A percentile compares a stretch with the other conserved stretches of the same genome.
Conservation (phyloP, 225 moss, liverwort and hornwort species). For the Sphagnum contortum region DNA sequence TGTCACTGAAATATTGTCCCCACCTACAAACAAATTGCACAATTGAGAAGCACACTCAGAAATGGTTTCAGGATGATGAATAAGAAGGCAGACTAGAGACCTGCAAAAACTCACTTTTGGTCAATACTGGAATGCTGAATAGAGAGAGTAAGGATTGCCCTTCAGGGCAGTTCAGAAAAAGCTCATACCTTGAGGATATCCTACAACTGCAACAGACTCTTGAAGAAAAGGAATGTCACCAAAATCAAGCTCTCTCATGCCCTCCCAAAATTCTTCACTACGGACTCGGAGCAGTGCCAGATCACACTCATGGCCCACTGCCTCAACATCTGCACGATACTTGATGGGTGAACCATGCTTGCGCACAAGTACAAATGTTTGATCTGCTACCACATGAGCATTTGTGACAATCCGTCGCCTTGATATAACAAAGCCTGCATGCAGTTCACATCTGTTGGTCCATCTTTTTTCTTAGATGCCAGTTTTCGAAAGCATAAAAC, state of each 20-base stretch:
- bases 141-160: too few relatives aligned
- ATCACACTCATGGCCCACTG: constrained; percentile 96
- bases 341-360: constrained; percentile 93
- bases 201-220: constrained; percentile 92
- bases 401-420: constrained; percentile 77
- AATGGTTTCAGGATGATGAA: neutral
- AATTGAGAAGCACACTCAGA: neutral
- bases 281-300: constrained; percentile 66
- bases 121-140: too few relatives aligned
- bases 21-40: constrained; percentile 35
- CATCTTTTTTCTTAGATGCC: neutral
- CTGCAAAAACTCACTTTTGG: too few relatives aligned
- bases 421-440: constrained; percentile 86
- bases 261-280: constrained; percentile 87
- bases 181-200: constrained; percentile 84
- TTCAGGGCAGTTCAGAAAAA: too few relatives aligned
- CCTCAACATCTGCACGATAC: constrained; percentile 82
- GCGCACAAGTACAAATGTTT: constrained; percentile 84
- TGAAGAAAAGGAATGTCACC: constrained; percentile 93
- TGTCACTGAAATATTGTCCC: constrained; percentile 93
- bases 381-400: constrained; percentile 95
- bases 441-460: neutral
- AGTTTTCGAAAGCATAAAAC: neutral
- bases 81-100: too few relatives aligned
- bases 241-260: constrained; percentile 75